Conservation (phyloP, 768 basidiomycete genomes). For the Leccinum rimulosum region DNA sequence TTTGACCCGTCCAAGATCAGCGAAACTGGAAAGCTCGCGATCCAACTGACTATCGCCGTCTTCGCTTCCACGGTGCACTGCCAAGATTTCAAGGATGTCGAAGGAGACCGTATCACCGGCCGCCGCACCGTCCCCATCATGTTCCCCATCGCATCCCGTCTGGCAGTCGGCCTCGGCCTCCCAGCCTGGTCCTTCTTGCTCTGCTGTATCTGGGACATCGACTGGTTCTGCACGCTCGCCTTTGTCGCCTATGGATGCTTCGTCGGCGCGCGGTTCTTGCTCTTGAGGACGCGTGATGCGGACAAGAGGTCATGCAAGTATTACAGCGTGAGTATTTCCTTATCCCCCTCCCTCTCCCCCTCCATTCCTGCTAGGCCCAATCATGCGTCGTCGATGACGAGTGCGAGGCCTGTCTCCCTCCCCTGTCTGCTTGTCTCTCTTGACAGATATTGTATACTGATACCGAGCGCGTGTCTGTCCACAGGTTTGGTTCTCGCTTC, state of each 20-base stretch:
- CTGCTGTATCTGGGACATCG: constrained; percentile 36
- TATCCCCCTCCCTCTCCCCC: not conserved
- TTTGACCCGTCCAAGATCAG: constrained; percentile 25
- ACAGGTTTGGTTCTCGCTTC: constrained; percentile 36
- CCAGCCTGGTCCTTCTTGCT: constrained; percentile 38
- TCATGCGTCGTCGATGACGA: constrained; percentile 8
- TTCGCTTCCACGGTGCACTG: constrained; percentile 47
- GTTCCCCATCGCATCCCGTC: constrained; percentile 37
- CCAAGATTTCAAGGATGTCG: constrained; percentile 47
- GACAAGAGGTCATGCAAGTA: constrained; percentile 38
- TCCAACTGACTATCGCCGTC: constrained; percentile 37
- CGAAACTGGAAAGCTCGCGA: constrained; percentile 29
- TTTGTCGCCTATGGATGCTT: constrained; percentile 34
- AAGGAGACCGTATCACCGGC: constrained; percentile 40
- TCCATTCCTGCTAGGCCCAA: not conserved
- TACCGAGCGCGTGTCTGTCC: not conserved
- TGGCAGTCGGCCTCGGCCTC: constrained; percentile 33
- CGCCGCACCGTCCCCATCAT: constrained; percentile 45
- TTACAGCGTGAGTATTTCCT: constrained; percentile 33
- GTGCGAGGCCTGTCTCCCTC: fast-evolving
- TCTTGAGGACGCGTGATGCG: constrained; percentile 24
- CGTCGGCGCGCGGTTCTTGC: constrained; percentile 36
- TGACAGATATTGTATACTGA: constrained; percentile 3
- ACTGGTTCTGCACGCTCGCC: constrained; percentile 18
- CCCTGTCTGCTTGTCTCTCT: not conserved